phyloP scores from a whole-genome alignment of 257 asterid genomes.

The Plantago major region DNA sequence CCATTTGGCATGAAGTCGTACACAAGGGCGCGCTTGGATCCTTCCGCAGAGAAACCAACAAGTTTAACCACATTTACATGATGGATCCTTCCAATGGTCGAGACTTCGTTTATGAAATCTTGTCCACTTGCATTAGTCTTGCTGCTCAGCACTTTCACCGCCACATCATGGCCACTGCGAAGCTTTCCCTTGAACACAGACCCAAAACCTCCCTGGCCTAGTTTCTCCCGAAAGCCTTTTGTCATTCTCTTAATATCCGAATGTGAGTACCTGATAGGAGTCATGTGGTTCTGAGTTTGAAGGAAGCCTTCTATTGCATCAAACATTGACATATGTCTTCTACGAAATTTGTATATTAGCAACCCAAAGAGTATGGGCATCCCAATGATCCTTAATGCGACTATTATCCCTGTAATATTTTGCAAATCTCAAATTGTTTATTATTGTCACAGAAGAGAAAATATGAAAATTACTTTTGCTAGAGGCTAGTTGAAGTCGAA shows the following conservation, averaged over 20 bases:
- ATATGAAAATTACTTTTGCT: background rate
- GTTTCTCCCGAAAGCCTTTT: constrained; percentile 22
- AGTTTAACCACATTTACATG: constrained; percentile 32
- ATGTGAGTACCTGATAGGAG: constrained; percentile 32
- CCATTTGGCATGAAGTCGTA: constrained; percentile 38
- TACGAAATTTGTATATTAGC: constrained; percentile 20
- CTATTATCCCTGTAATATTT: background rate
- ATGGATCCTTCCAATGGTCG: constrained; percentile 37
- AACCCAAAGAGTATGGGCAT: constrained; percentile 16
- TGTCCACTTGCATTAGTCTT: constrained; percentile 21
- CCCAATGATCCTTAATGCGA: constrained; percentile 16
- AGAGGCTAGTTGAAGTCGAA: background rate
- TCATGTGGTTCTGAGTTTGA: constrained; percentile 20
- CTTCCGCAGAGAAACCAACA: constrained; percentile 25
- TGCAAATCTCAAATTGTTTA: background rate
- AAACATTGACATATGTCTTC: constrained; percentile 24
- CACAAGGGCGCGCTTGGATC: constrained; percentile 26
- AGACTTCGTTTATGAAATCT: constrained; percentile 37
- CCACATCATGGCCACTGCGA: constrained; percentile 25
- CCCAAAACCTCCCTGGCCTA: constrained; percentile 34
- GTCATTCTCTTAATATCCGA: constrained; percentile 28
- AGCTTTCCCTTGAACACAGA: constrained; percentile 33
- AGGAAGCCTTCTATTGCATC: constrained; percentile 24
- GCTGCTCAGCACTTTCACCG: constrained; percentile 24
- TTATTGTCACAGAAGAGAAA: background rate